Evolutionary conservation across 768 basidiomycete genomes (phyloP), one percentile per base, ranked within the genome.

Genomic region (Sarcomyxa edulis): DNA sequence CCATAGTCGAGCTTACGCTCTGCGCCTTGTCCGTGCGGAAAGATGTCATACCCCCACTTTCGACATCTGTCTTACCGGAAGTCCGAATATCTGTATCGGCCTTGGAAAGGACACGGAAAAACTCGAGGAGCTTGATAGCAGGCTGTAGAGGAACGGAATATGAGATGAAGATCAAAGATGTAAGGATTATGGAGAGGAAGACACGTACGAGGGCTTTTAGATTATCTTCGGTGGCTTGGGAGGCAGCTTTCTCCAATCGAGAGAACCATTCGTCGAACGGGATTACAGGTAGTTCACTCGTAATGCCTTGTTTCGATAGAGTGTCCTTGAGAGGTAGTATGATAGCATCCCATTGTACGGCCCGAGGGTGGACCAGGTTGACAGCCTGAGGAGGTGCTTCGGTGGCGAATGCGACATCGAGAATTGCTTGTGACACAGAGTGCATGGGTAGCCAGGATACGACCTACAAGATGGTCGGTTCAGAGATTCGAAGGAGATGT

Each of bases 281-380:
- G 7, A 56, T 42, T 1, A 56, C 30, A 20, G 42, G 41, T 3
- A 50, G 22, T n/a, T n/a, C n/a, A 25, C 33, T 15, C 40, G 26
- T 16, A 16, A 6, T 6, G 12, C 25, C 15, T 18, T 10, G 12
- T 9, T 10, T 35, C 6, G 22, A 19, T 40, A 32, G 16, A 39
- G 42, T 29, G 23, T 35, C 34, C 29, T 35, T 26, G 28, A 26
- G 37, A 5, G 36, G 36, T n/a, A n/a, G n/a, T n/a, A n/a, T n/a
- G 18, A 60, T 42, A 6, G 32, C 23, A 12, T 55, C 47, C 58
- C 61, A 67, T 20, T 50, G 22, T 2, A 60, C 45, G 0, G 65
- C 65, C 27, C 50, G 39, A 0, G 65, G 64, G 35, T 68, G 64
- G 3, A 62, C 56, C 7, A 68, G 32, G 40, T 66, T 65, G 15